Percentiles rank a stretch among this genome's conserved stretches.
These are phyloP conservation scores for Phytopythium mirpurense DNA, from an alignment of 352 stramenopile genomes.

Conservation along the genomic window DNA sequence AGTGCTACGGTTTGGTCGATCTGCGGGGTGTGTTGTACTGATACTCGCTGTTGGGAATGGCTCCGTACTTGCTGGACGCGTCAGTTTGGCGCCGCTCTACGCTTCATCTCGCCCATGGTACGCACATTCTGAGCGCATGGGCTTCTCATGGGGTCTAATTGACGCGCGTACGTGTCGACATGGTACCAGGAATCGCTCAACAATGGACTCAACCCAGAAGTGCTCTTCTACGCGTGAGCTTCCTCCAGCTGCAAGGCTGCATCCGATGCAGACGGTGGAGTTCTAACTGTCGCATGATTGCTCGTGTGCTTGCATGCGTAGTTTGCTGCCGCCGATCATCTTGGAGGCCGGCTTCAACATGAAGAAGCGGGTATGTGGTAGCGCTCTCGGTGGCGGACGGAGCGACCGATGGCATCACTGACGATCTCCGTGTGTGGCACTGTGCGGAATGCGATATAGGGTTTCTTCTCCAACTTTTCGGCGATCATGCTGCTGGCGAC, in stretches of 20 bases:
- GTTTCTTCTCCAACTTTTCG: slow-evolving; percentile 86
- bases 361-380: slow-evolving; percentile 80
- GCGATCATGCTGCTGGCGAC: slow-evolving; percentile 82
- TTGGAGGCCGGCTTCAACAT: slow-evolving; percentile 84
- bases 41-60: too few species aligned
- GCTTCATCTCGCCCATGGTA: slow-evolving; percentile 79
- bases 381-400: too few species aligned
- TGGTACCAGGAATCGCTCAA: slow-evolving; percentile 61
- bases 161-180: neutral
- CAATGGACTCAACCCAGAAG: slow-evolving; percentile 76
- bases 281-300: too few species aligned
- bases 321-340: slow-evolving; percentile 76
- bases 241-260: neutral
- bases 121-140: neutral
- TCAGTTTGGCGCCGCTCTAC: slow-evolving; percentile 69
- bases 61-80: too few species aligned
- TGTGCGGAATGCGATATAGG: too few species aligned
- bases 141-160: neutral
- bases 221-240: slow-evolving; percentile 78
- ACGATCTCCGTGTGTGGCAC: too few species aligned
- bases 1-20: too few species aligned
- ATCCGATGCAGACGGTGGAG: too few species aligned
- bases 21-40: too few species aligned
- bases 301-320: too few species aligned
- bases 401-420: neutral